A percentile compares a stretch with the other conserved stretches of the same genome.
Evolutionary conservation across 73 alveolate genomes (phyloP).

Genomic region (Paramecium sexaurelia): DNA sequence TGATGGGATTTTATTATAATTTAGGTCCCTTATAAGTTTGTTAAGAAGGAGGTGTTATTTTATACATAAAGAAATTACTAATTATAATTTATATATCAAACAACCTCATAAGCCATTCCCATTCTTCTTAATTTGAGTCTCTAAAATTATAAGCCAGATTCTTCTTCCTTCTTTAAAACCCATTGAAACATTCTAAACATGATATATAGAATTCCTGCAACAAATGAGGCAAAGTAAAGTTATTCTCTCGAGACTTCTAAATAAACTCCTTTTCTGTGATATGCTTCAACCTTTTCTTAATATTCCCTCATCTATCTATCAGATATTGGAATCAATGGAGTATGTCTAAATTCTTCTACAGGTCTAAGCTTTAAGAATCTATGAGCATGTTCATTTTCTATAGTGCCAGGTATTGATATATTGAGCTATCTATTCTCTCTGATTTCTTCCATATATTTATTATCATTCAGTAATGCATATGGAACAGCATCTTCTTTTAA

Average conservation of each 20-base stretch:
- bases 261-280: conserved; percentile 79
- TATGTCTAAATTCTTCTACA: conserved; percentile 86
- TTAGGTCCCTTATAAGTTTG: not conserved
- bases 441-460: conserved; percentile 70
- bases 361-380: conserved; percentile 80
- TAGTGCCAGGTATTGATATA: conserved; percentile 85
- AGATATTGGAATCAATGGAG: conserved; percentile 85
- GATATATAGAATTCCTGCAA: conserved; percentile 23
- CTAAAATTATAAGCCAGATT: conserved; percentile 52
- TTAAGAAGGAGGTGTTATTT: conserved; percentile 20
- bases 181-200: conserved; percentile 57
- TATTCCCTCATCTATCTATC: conserved; percentile 73
- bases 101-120: conserved; percentile 61
- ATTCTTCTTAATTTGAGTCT: conserved; percentile 59
- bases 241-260: conserved; percentile 80
- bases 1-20: not conserved
- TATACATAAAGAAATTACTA: conserved; percentile 9
- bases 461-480: conserved; percentile 63
- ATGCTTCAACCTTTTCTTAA: conserved; percentile 72
- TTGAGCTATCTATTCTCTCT: conserved; percentile 65
- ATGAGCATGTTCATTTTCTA: conserved; percentile 84
- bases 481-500: conserved; percentile 83
- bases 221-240: conserved; percentile 58
- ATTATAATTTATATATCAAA: conserved; percentile 30
- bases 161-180: conserved; percentile 66